Evolutionary conservation across 1,284 basidiomycete species (phyloP).

Genomic region (Cutaneotrichosporon sp.): DNA sequence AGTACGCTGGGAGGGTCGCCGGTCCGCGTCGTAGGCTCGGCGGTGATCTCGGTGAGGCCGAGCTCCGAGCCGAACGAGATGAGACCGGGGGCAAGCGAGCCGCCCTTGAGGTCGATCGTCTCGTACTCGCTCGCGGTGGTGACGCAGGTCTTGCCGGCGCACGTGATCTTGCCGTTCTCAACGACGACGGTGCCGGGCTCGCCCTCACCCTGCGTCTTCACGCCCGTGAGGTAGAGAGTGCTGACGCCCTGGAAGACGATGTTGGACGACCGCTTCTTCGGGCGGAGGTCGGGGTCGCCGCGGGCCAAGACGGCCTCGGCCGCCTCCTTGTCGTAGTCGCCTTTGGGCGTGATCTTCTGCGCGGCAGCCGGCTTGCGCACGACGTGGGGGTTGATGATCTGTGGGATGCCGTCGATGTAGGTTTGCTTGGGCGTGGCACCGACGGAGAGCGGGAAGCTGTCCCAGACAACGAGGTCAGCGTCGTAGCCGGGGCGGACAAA

Average conservation of each 20-base stretch:
- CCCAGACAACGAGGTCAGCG: conserved; percentile 79
- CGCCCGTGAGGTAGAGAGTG: conserved; percentile 32
- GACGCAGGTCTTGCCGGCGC: conserved; percentile 40
- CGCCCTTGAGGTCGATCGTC: conserved; percentile 53
- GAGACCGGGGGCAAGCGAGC: conserved; percentile 53
- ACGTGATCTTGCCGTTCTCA: conserved; percentile 51
- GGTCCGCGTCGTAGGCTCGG: conserved; percentile 68
- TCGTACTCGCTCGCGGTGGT: conserved; percentile 24
- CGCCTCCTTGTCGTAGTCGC: conserved; percentile 47
- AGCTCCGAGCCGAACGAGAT: conserved; percentile 53
- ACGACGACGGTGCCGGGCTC: conserved; percentile 36
- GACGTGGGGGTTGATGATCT: conserved; percentile 48
- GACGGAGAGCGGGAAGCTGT: conserved; percentile 76
- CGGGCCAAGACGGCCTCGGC: conserved; percentile 41
- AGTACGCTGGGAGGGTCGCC: conserved; percentile 50
- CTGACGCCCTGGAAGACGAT: conserved; percentile 52
- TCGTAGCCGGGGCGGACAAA: conserved; percentile 64
- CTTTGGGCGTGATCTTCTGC: conserved; percentile 42
- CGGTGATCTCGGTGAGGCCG: conserved; percentile 54
- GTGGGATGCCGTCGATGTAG: conserved; percentile 63
- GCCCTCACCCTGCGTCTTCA: conserved; percentile 8
- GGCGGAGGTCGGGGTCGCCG: conserved; percentile 49
- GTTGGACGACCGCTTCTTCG: conserved; percentile 36
- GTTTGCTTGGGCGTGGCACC: conserved; percentile 60
- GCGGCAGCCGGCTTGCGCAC: conserved; percentile 45